Evolutionary conservation across 2,329 filamentous ascomycete genomes (phyloP).

Genomic region (Fusarium denticulatum): DNA sequence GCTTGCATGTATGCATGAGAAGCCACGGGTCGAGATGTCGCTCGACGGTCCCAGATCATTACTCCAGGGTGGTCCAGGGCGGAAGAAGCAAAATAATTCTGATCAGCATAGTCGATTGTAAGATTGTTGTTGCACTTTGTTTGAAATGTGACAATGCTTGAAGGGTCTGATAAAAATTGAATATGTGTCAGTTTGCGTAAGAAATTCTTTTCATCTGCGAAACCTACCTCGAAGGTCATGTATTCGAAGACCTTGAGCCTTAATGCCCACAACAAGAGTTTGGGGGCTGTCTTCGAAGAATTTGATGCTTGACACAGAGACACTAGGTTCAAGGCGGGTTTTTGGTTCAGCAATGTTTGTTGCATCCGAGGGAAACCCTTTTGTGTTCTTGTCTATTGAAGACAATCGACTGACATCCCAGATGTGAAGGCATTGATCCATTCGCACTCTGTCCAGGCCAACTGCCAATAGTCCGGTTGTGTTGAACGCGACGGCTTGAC

Average conservation of each 20-base stretch:
- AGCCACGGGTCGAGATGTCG: slow-evolving; percentile 61
- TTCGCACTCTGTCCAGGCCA: slow-evolving; percentile 81
- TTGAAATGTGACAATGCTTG: slow-evolving; percentile 66
- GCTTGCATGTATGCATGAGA: slow-evolving; percentile 66
- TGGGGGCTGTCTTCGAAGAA: slow-evolving; percentile 84
- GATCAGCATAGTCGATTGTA: slow-evolving; percentile 80
- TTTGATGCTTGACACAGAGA: slow-evolving; percentile 83
- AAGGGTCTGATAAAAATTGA: slow-evolving; percentile 52
- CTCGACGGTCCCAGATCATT: slow-evolving; percentile 81
- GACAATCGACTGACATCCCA: slow-evolving; percentile 78
- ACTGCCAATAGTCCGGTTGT: slow-evolving; percentile 77
- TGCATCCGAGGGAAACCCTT: slow-evolving; percentile 61
- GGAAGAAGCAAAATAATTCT: slow-evolving; percentile 86
- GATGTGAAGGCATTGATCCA: slow-evolving; percentile 83
- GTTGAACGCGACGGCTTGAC: slow-evolving; percentile 84
- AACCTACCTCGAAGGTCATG: slow-evolving; percentile 79
- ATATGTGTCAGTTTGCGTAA: background rate
- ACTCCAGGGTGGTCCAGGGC: slow-evolving; percentile 78
- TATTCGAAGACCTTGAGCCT: slow-evolving; percentile 77
- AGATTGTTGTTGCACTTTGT: slow-evolving; percentile 77
- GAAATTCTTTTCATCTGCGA: background rate
- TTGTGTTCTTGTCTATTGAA: slow-evolving; percentile 56
- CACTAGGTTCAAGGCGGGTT: slow-evolving; percentile 69
- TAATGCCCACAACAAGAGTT: slow-evolving; percentile 79
- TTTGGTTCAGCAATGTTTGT: slow-evolving; percentile 65